Conservation (phyloP, 495 filamentous ascomycete species). For the Elasticomyces elasticus region DNA sequence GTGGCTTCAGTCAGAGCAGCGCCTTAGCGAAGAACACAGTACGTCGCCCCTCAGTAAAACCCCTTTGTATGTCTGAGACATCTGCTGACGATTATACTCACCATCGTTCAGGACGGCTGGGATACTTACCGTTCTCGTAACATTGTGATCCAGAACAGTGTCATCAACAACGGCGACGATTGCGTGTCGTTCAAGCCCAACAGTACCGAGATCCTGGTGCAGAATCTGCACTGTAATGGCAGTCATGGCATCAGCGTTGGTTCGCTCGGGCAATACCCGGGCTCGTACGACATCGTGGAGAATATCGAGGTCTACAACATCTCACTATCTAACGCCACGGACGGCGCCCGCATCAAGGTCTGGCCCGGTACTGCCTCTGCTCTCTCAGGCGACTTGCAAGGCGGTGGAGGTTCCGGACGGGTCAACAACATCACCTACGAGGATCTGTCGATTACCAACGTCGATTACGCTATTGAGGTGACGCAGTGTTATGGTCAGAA, state of each 20-base stretch:
- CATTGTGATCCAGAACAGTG: slow-evolving; percentile 58
- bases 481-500: slow-evolving; percentile 58
- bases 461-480: slow-evolving; percentile 56
- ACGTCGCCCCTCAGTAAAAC: slow-evolving; percentile 23
- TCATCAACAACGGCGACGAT: slow-evolving; percentile 61
- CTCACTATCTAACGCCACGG: slow-evolving; percentile 54
- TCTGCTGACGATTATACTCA: no score
- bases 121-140: slow-evolving; percentile 55
- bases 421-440: slow-evolving; percentile 49
- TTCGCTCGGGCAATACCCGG: slow-evolving; percentile 56
- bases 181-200: slow-evolving; percentile 76
- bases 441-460: slow-evolving; percentile 45
- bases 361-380: slow-evolving; percentile 48
- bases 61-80: no score
- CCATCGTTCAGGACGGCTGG: no score
- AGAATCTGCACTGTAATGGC: slow-evolving; percentile 60
- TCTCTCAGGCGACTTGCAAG: slow-evolving; percentile 48
- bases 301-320: slow-evolving; percentile 56
- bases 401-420: slow-evolving; percentile 47
- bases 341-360: slow-evolving; percentile 63
- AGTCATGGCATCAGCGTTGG: slow-evolving; percentile 67
- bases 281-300: slow-evolving; percentile 54
- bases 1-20: slow-evolving; percentile 41
- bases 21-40: slow-evolving; percentile 57
- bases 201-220: slow-evolving; percentile 61